Percentiles rank a stretch among this genome's conserved stretches.
Conservation (phyloP, 192 early-diverging fungal species). For the Backusella tarrabulga region DNA sequence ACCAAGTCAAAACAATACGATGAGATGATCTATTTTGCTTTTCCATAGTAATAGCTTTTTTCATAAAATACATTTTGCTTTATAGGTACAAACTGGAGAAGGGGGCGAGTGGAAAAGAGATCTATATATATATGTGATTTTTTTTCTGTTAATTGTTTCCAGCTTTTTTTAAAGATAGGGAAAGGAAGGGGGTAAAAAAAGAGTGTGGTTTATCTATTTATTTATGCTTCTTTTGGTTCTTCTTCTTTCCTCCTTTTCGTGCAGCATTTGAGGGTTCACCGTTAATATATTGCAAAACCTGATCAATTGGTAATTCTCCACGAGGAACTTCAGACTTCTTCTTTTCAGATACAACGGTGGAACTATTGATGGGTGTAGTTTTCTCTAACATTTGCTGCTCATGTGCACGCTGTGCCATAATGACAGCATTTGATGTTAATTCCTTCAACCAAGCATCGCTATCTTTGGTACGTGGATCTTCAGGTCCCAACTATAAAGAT, state of each 20-base stretch:
- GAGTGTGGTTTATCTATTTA: neutral
- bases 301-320: conserved; percentile 75
- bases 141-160: neutral
- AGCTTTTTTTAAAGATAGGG: neutral
- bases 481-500: conserved; percentile 57
- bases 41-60: neutral
- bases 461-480: conserved; percentile 72
- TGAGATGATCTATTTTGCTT: neutral
- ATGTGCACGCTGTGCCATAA: conserved; percentile 32
- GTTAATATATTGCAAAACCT: conserved; percentile 73
- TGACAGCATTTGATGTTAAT: conserved; percentile 58
- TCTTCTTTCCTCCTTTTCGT: conserved; percentile 21
- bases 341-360: neutral
- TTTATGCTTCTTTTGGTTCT: conserved; percentile 16
- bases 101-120: neutral
- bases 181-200: neutral
- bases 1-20: neutral
- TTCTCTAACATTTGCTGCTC: conserved; percentile 12
- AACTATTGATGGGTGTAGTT: neutral
- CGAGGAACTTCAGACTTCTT: conserved; percentile 39
- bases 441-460: conserved; percentile 66
- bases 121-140: neutral
- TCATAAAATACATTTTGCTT: neutral
- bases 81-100: neutral
- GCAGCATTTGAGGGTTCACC: conserved; percentile 11